Evolutionary conservation across 441 rosid genomes (phyloP).

Genomic region (Populus tomentosa): DNA sequence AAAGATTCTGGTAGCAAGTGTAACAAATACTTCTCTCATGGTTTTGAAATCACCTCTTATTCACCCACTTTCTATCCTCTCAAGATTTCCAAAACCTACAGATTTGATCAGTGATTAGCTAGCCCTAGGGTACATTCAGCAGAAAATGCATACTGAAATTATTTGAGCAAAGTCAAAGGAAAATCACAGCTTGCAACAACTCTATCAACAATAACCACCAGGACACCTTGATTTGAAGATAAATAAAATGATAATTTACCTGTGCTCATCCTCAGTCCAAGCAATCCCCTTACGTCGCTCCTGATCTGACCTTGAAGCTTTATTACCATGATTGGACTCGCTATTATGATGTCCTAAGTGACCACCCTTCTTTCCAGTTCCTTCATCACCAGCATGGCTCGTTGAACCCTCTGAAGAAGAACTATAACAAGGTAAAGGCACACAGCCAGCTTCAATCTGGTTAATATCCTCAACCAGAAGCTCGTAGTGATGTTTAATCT

Average conservation of each 20-base stretch:
- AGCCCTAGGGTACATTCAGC: not conserved
- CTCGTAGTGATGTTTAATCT: constrained; percentile 79
- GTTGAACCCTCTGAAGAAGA: constrained; percentile 57
- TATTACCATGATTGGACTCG: constrained; percentile 70
- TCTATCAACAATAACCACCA: not conserved
- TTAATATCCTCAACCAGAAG: constrained; percentile 74
- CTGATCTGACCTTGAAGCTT: constrained; percentile 82
- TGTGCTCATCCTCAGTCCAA: constrained; percentile 99
- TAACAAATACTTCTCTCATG: not conserved
- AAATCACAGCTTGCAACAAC: not conserved
- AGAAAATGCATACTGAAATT: not conserved
- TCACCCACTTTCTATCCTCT: not conserved
- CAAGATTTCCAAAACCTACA: not conserved
- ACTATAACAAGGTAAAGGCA: constrained; percentile 70
- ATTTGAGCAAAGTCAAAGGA: not conserved
- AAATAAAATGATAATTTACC: constrained; percentile 44
- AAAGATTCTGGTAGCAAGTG: not conserved
- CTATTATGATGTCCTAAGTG: constrained; percentile 46
- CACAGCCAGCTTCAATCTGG: constrained; percentile 82
- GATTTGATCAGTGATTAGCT: not conserved
- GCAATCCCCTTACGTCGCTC: constrained; percentile 97
- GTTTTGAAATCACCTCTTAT: not conserved
- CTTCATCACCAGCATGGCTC: constrained; percentile 61
- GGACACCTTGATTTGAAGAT: not conserved
- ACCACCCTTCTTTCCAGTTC: constrained; percentile 65